Conservation (phyloP, 805 yeast species). For the Clavispora vitiphila region DNA sequence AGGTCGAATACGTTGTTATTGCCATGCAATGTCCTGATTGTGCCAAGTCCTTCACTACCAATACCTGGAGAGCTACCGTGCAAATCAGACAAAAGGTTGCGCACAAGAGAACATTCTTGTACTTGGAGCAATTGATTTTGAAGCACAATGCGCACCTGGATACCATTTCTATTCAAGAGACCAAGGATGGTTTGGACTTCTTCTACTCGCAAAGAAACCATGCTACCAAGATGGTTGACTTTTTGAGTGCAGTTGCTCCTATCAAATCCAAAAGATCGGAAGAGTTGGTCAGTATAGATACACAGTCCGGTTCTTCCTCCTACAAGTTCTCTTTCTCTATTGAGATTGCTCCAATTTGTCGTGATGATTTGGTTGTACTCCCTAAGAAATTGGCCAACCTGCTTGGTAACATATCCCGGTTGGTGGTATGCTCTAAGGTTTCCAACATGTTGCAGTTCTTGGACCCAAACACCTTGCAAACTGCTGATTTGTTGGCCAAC, state of each 20-base stretch:
- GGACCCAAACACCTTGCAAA: constrained; percentile 77
- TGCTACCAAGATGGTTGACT: constrained; percentile 92
- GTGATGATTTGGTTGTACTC: constrained; percentile 89
- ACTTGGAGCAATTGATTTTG: constrained; percentile 90
- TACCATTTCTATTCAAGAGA: constrained; percentile 88
- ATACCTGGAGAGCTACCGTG: constrained; percentile 97
- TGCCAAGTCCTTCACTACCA: constrained; percentile 93
- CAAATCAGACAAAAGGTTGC: constrained; percentile 97
- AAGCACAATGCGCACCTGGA: constrained; percentile 91
- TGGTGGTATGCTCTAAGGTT: constrained; percentile 80
- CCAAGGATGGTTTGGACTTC: constrained; percentile 92
- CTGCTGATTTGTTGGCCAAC: constrained; percentile 64
- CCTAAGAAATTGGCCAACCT: constrained; percentile 84
- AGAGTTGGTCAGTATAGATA: constrained; percentile 87
- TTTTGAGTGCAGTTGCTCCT: constrained; percentile 80
- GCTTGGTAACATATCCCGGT: constrained; percentile 74
- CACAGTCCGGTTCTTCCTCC: constrained; percentile 80
- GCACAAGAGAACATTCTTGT: constrained; percentile 94
- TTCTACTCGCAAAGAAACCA: constrained; percentile 84
- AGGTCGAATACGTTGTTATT: constrained; percentile 86
- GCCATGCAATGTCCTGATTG: constrained; percentile 99
- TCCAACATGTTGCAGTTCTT: constrained; percentile 80
- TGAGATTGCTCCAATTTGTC: constrained; percentile 94
- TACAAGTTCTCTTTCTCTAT: constrained; percentile 91
- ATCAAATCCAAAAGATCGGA: constrained; percentile 77